Evolutionary conservation across 495 filamentous ascomycete genomes (phyloP), one percentile per base, ranked within the genome.

Genomic region (Aspergillus taichungensis): DNA sequence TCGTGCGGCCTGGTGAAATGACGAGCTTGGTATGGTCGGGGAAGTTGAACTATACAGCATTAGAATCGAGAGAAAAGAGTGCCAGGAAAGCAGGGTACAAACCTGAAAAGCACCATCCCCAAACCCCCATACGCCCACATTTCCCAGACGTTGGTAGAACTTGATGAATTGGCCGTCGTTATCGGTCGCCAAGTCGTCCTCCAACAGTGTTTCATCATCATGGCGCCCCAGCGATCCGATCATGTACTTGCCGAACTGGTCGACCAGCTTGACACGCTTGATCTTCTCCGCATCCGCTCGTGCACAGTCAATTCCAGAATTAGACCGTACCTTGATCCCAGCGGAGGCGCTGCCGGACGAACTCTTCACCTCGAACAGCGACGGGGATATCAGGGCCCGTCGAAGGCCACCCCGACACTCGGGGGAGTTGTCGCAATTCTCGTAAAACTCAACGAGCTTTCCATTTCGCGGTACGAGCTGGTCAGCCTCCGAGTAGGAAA

Each of bases 191-290:
- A 49, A 3, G 1, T 61, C 55, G 13, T 62, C 62, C 10, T 59
- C 59, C 8, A 52, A 48, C 6, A 67, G 48, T 5, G 50, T 60
- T 13, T 69, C 66, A 34, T 67, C 63, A 43, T 75, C 62, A 61
- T 76, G 59, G 63, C 73, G 57, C 44, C 75, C 59, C 50, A 82
- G 53, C 39, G 72, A 64, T 56, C 79, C 61, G 48, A 82, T 82
- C 92, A 98, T 97, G 61, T 97, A 98, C 58, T 88, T 87, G 43
- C 85, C 88, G 54, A 96, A 95, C 56, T 91, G 89, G 56, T 85
- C 85, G 75, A 91, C 95, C 34, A 95, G 69, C 33, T 83, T 79
- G 43, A 92, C 75, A 34, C 84, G 77, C 59, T 79, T 82, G 51
- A 82, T 73, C 65, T 85, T 87, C 48, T 80, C 79, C 18, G 75